Evolutionary conservation across 371 early-diverging fungal genomes (phyloP).

Genomic region (Coemansia sp.): DNA sequence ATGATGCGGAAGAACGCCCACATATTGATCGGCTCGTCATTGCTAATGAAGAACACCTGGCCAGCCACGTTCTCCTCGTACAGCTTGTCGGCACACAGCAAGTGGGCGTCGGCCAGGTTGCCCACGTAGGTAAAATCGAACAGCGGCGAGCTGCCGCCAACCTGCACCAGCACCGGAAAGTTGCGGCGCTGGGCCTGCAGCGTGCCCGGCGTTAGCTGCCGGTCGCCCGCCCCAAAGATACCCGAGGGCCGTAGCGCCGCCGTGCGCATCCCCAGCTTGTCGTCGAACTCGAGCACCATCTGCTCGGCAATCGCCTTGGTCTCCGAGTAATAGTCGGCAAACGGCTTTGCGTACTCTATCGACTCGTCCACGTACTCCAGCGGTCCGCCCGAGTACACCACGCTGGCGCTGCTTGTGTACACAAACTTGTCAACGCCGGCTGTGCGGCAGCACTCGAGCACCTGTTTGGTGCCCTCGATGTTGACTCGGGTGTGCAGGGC

Average conservation of each 20-base stretch:
- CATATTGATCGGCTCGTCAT: slow-evolving; percentile 89
- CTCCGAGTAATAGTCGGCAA: slow-evolving; percentile 89
- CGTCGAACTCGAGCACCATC: slow-evolving; percentile 76
- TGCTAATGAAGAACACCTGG: slow-evolving; percentile 88
- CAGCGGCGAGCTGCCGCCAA: slow-evolving; percentile 83
- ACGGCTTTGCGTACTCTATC: slow-evolving; percentile 66
- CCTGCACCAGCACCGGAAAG: slow-evolving; percentile 66
- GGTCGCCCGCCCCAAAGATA: slow-evolving; percentile 92
- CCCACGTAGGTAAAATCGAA: slow-evolving; percentile 95
- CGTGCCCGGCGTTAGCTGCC: slow-evolving; percentile 77
- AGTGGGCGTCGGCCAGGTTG: slow-evolving; percentile 88
- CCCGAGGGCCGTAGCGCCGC: slow-evolving; percentile 85
- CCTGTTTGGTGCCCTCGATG: slow-evolving; percentile 83
- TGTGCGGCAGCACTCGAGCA: slow-evolving; percentile 76
- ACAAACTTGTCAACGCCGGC: slow-evolving; percentile 71
- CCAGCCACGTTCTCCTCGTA: slow-evolving; percentile 53
- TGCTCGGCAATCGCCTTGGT: slow-evolving; percentile 89
- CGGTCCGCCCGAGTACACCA: slow-evolving; percentile 74
- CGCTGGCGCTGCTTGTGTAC: slow-evolving; percentile 86
- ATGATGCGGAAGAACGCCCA: slow-evolving; percentile 81
- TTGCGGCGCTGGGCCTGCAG: slow-evolving; percentile 70
- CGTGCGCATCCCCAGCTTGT: slow-evolving; percentile 63
- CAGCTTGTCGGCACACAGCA: slow-evolving; percentile 82
- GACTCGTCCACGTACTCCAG: slow-evolving; percentile 82
- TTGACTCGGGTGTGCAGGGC: slow-evolving; percentile 72